Evolutionary conservation across 805 yeast species (phyloP).

Genomic region (Kodamaea restingae): DNA sequence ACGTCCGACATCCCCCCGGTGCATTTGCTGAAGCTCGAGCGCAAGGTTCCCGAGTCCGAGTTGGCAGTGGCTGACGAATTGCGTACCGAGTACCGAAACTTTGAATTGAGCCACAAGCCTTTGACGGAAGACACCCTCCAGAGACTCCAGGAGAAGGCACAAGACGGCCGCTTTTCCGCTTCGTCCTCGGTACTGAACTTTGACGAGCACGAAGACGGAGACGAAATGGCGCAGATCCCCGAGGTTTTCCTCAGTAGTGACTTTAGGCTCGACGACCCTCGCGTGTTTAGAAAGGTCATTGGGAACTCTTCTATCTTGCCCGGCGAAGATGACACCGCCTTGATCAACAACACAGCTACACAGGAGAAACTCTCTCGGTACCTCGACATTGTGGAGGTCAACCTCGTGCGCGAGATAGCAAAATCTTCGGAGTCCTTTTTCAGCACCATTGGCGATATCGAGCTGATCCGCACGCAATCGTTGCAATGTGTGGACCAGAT

Average conservation of each 20-base stretch:
- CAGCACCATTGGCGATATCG: slow-evolving; percentile 75
- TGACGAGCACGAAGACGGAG: slow-evolving; percentile 6
- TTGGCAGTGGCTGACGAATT: slow-evolving; percentile 14
- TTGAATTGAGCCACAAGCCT: slow-evolving; percentile 35
- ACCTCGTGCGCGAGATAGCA: slow-evolving; percentile 77
- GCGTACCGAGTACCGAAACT: slow-evolving; percentile 27
- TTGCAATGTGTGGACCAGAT: slow-evolving; percentile 46
- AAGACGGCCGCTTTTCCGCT: slow-evolving; percentile 7
- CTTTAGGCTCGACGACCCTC: slow-evolving; percentile 84
- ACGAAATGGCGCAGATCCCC: slow-evolving; percentile 46
- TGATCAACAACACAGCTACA: slow-evolving; percentile 51
- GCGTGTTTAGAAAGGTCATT: slow-evolving; percentile 71
- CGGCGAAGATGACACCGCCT: slow-evolving; percentile 22
- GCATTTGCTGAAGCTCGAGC: slow-evolving; percentile 39
- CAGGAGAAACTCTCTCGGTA: slow-evolving; percentile 80
- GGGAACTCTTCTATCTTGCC: slow-evolving; percentile 50
- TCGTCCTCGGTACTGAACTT: slow-evolving; percentile 10
- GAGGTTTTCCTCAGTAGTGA: slow-evolving; percentile 58
- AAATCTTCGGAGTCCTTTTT: slow-evolving; percentile 82
- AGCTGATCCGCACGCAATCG: slow-evolving; percentile 55
- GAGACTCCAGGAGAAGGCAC: slow-evolving; percentile 19
- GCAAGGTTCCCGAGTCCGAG: slow-evolving; percentile 21
- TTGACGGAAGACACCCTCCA: slow-evolving; percentile 37
- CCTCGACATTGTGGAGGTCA: slow-evolving; percentile 79
- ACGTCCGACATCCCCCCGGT: slow-evolving; percentile 81